Evolutionary conservation across 331 rosid genomes (phyloP), one percentile per base, ranked within the genome.

Genomic region (Malus hybrid): DNA sequence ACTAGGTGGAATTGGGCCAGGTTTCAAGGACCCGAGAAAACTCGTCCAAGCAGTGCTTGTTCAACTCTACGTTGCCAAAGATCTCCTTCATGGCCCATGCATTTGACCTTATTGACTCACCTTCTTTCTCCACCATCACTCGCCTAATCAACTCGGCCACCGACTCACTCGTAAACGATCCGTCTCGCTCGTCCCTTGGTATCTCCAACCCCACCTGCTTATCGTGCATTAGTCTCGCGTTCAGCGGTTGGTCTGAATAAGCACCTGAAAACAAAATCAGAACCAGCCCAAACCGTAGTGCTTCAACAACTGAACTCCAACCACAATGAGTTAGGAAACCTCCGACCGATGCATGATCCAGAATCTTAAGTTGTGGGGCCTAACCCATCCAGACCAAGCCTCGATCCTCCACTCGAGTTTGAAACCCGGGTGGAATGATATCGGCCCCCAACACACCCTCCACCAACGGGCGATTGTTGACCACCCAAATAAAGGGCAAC

Each of bases 301-400:
- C 82, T 20, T 82, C 82, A 1, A 82, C 53, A 4, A 77, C 73
- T 0, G 85, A 82, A 50, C 82, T 67, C 82, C 82, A 81, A 63
- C 82, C 79, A 5, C 79, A 81, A 2, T 72, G 81, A 11, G 81
- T 77, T 60, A 81, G 48, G 62, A 81, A 67, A 8, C 79, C 85
- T 0, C 79, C 82, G 2, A 72, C 2, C 0, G 81, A 33, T 0
- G 62, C 3, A 66, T 81, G 79, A 2, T 39, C 69, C 73, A 82
- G 15, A 15, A 77, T 68, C 64, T 10, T 65, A 22, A 75, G 79
- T 3, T 82, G 82, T 5, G 85, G 82, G 24, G 24, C 24, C 24
- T 1, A 24, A 24, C 24, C 24, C 24, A 1, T 24, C 24, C 24
- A 24, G 24, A 24, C 24, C 24, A 24, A 24, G 24, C 24, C 24